Evolutionary conservation across 140 eudicot species (phyloP).

Genomic region (Bidens hawaiensis): DNA sequence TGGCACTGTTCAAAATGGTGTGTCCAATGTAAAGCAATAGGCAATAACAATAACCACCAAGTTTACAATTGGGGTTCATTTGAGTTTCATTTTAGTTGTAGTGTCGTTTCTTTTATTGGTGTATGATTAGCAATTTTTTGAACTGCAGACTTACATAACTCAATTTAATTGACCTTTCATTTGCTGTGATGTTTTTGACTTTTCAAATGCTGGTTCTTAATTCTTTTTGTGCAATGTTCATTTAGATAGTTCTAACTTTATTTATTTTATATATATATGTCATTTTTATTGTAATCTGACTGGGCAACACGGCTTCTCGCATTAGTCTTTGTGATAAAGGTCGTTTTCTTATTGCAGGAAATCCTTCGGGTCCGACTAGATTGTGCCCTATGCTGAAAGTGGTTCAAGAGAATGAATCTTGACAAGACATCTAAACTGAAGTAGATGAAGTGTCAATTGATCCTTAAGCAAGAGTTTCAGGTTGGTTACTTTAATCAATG

Average conservation of each 20-base stretch:
- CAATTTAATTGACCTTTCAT: constrained; percentile 5
- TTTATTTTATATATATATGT: not conserved
- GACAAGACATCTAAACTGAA: constrained; percentile 32
- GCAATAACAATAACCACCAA: constrained; percentile 23
- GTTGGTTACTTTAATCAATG: constrained; percentile 18
- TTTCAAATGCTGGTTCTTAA: not conserved
- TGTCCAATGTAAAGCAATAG: constrained; percentile 62
- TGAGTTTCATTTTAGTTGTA: constrained; percentile 20
- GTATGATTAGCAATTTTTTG: constrained; percentile 33
- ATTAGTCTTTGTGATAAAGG: constrained; percentile 29
- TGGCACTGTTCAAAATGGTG: constrained; percentile 74
- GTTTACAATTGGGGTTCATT: constrained; percentile 21
- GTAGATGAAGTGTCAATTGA: constrained; percentile 5
- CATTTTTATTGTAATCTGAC: not conserved
- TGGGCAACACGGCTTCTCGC: not conserved
- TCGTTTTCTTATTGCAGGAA: constrained; percentile 55
- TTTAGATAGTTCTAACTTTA: too few species aligned
- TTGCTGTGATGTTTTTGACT: not conserved
- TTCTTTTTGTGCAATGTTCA: too few species aligned
- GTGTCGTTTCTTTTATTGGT: constrained; percentile 8
- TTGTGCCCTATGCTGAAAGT: constrained; percentile 58
- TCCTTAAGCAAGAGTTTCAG: constrained; percentile 1
- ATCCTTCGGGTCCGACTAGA: constrained; percentile 48
- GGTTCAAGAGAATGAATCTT: constrained; percentile 43
- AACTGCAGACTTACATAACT: constrained; percentile 22